Conservation (phyloP, 192 early-diverging fungal species). For the Backusella tuberculispora region DNA sequence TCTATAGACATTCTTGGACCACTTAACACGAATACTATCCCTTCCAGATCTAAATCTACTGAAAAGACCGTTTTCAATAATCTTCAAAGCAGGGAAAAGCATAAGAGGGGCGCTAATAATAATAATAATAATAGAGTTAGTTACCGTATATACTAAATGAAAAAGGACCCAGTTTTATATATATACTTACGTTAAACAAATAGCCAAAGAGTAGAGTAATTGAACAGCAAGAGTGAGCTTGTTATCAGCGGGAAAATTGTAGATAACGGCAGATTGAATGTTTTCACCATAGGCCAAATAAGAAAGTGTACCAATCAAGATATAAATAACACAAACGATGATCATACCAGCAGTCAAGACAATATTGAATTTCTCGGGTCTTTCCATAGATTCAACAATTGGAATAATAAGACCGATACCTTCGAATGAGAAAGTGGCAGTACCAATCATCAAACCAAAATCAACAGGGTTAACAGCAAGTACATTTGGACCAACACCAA, state of each 20-base stretch:
- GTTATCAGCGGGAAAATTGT: slow-evolving; percentile 72
- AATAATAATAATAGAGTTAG: slow-evolving; percentile 18
- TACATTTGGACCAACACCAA: slow-evolving; percentile 54
- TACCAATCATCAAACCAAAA: slow-evolving; percentile 76
- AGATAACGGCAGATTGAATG: slow-evolving; percentile 80
- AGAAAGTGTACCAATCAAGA: slow-evolving; percentile 70
- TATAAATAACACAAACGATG: slow-evolving; percentile 68
- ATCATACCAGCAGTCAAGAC: slow-evolving; percentile 73
- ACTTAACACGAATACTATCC: slow-evolving; percentile 63
- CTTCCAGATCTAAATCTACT: slow-evolving; percentile 52
- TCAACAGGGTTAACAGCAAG: slow-evolving; percentile 60
- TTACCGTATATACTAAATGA: background rate
- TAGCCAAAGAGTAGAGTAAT: slow-evolving; percentile 84
- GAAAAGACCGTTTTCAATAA: slow-evolving; percentile 78
- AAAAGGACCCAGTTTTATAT: background rate
- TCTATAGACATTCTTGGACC: slow-evolving; percentile 73
- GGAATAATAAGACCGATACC: slow-evolving; percentile 60
- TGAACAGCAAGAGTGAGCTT: slow-evolving; percentile 67
- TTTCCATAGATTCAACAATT: slow-evolving; percentile 84
- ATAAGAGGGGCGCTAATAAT: slow-evolving; percentile 66
- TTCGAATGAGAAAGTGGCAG: slow-evolving; percentile 55
- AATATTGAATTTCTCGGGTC: slow-evolving; percentile 70
- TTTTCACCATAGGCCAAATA: slow-evolving; percentile 80
- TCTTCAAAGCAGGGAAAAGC: slow-evolving; percentile 85
- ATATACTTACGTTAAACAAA: slow-evolving; percentile 67